phyloP scores from a whole-genome alignment of 129 eudicot genomes.

The Saposhnikovia divaricata region DNA sequence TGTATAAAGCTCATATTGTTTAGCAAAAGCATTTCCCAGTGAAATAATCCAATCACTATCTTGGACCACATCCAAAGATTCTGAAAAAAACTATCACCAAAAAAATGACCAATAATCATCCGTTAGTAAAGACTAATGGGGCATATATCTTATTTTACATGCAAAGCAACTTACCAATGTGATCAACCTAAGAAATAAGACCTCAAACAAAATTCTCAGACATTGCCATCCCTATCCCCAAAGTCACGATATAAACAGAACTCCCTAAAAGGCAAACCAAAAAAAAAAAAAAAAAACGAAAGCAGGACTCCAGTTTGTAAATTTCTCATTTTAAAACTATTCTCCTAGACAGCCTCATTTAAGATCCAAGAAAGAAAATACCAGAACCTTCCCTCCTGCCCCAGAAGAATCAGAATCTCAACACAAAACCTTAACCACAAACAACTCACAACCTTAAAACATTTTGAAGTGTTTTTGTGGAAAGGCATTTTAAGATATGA shows the following conservation, averaged over 20 bases:
- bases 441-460: background rate
- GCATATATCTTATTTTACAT: background rate
- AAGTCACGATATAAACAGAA: background rate
- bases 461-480: background rate
- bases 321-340: background rate
- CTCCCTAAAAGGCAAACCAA: background rate
- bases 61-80: conserved; percentile 89
- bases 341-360: background rate
- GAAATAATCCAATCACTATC: conserved; percentile 83
- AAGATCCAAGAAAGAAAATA: background rate
- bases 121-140: background rate
- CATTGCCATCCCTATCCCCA: background rate
- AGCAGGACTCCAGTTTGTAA: background rate
- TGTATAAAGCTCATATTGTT: conserved; percentile 81
- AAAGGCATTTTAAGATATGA: background rate
- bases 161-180: background rate
- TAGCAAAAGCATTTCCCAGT: conserved; percentile 80
- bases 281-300: background rate
- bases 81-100: conserved; percentile 72
- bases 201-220: background rate
- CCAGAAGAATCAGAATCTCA: background rate
- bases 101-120: conserved; percentile 13
- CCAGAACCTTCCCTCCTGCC: background rate
- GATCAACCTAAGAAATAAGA: background rate
- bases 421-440: background rate